Base-by-base conservation (phyloP, 371 early-diverging fungal species). In the Saksenaea oblongispora region DNA sequence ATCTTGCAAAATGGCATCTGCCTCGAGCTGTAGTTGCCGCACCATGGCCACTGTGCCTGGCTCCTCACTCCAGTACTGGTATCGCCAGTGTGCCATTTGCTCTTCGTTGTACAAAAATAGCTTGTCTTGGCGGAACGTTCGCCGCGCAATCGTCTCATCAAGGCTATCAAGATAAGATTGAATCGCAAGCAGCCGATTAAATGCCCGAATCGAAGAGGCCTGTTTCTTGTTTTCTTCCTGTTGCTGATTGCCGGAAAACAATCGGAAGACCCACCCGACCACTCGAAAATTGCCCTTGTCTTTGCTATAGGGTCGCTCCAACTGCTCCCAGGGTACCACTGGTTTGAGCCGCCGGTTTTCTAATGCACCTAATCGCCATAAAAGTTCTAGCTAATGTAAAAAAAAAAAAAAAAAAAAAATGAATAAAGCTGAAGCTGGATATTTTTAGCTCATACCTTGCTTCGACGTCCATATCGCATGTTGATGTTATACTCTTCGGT, bases 381-480 rank as follows among this genome's bases (percentile, higher is more conserved):
- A 64, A 35, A 87, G 62, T 54, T 87, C 88, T 14, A 86, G 64
- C 82, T 85, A 61, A 28, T 34, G 22, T 13, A 42, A 10, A 39
- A 17, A 55, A 41, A 34, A 62, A 8, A 22, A n/a, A 51, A n/a
- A 53, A 7, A 31, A 31, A 7, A 7, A 4, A 31, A n/a, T n/a
- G n/a, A n/a, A n/a, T n/a, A n/a, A n/a, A n/a, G n/a, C n/a, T n/a
- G n/a, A n/a, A n/a, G n/a, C n/a, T n/a, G n/a, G n/a, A n/a, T n/a
- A 62, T 18, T 34, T 9, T n/a, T 41, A 41, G 7, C 5, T 34
- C 55, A 47, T 80, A 85, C 84, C 80, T 87, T 88, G 61, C 87
- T 85, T 65, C 88, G 76, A 34, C 88, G 76, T 22, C 88, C 88
- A 61, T 88, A 88, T 35, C 88, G 69, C 87, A 88, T 87, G 58